phyloP scores from a whole-genome alignment of 2,329 filamentous ascomycete species.

The Clonostachys sp. region DNA sequence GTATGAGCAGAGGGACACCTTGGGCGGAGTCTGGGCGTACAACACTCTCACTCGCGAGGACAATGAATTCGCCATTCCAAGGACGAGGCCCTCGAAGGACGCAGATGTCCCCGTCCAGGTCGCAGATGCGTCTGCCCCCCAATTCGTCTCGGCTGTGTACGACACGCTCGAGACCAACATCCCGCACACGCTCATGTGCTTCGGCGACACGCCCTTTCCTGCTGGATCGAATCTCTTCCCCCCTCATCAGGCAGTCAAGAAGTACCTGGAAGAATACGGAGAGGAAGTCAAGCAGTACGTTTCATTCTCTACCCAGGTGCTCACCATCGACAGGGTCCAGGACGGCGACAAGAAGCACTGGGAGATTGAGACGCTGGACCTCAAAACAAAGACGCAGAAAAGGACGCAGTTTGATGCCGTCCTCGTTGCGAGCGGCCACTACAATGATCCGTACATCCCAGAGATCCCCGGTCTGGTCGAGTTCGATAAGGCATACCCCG shows the following conservation, averaged over 20 bases:
- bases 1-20: constrained; percentile 62
- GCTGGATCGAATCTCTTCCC: constrained; percentile 61
- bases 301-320: constrained; percentile 57
- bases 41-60: constrained; percentile 22
- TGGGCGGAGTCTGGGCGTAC: constrained; percentile 73
- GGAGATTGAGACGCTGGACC: constrained; percentile 33
- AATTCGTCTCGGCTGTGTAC: constrained; percentile 69
- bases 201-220: constrained; percentile 57
- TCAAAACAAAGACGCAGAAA: constrained; percentile 13
- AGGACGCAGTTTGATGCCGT: constrained; percentile 52
- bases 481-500: constrained; percentile 45
- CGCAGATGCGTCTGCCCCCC: constrained; percentile 20
- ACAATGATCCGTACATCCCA: constrained; percentile 55
- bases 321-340: constrained; percentile 27
- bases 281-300: constrained; percentile 53
- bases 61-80: constrained; percentile 16
- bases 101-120: constrained; percentile 36
- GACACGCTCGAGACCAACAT: constrained; percentile 72
- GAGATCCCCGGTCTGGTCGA: constrained; percentile 47
- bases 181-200: constrained; percentile 66
- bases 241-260: constrained; percentile 53
- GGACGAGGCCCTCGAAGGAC: constrained; percentile 18
- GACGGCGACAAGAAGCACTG: constrained; percentile 28
- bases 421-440: constrained; percentile 59
- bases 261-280: constrained; percentile 64